Conservation (phyloP, 352 stramenopile genomes). For the Phytophthora colocasiae region DNA sequence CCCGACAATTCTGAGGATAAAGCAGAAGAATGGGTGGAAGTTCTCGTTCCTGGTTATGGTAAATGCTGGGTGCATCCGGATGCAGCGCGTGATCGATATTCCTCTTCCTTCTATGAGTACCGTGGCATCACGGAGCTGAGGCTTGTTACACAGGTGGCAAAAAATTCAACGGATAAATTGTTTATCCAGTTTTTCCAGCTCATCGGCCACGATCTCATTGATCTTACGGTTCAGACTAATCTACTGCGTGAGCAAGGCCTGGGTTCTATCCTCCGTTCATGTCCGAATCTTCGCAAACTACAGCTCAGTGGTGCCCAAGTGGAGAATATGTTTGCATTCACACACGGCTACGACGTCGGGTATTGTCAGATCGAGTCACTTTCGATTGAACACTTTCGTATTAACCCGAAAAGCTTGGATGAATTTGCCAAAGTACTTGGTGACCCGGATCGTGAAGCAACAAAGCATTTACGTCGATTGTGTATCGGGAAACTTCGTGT, state of each 20-base stretch:
- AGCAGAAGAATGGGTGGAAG: constrained; percentile 39
- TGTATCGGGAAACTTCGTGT: constrained; percentile 23
- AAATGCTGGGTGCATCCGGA: constrained; percentile 48
- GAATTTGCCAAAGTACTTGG: constrained; percentile 27
- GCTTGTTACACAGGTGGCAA: constrained; percentile 25
- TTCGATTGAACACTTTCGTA: constrained; percentile 29
- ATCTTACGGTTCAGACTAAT: constrained; percentile 34
- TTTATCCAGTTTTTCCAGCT: constrained; percentile 33
- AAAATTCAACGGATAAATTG: constrained; percentile 31
- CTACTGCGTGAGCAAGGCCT: constrained; percentile 32
- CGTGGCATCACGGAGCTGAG: constrained; percentile 30
- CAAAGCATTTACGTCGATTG: constrained; percentile 13
- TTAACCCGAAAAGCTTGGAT: constrained; percentile 18
- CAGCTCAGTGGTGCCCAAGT: constrained; percentile 36
- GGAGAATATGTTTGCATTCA: constrained; percentile 42
- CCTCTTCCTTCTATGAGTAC: constrained; percentile 6
- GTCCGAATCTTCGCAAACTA: constrained; percentile 30
- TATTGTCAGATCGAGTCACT: constrained; percentile 30
- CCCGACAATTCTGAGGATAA: not conserved
- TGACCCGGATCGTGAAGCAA: constrained; percentile 11
- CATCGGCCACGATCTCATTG: constrained; percentile 32
- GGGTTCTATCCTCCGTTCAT: constrained; percentile 32
- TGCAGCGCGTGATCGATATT: constrained; percentile 8
- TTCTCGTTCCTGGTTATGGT: constrained; percentile 49
- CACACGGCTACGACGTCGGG: constrained; percentile 28